Evolutionary conservation across 495 filamentous ascomycete genomes (phyloP), one percentile per base, ranked within the genome.

Genomic region (Xylaria acuta): DNA sequence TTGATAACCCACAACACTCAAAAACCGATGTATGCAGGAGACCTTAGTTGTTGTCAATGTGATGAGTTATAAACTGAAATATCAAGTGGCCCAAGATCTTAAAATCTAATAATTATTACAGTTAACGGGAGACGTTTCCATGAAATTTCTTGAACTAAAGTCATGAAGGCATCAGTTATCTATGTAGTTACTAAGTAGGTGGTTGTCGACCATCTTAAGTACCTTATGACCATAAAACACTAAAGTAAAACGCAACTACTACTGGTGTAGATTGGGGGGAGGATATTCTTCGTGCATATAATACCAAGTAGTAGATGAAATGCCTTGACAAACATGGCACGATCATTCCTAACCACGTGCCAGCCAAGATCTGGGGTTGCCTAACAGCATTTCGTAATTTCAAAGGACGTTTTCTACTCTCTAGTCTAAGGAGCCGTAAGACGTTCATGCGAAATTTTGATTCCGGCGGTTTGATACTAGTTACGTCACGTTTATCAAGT

Each of bases 361-460:
- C 3, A 40, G 59, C 59, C 59, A 63, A 63, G 38, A 43, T 63
- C 59, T 25, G 59, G 59, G 59, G 59, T 63, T 63, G 34, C 59
- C 12, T 22, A 43, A 60, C 6, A 22, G 11, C 34, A 22, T 18
- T 30, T 32, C 4, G 53, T 16, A 56, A 32, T 20, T 16, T 56
- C 53, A 56, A 32, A 18, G 32, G 27, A 18, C 1, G 53, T 18
- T 51, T 56, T 25, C 22, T 14, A 32, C 53, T 30, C 25, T 27
- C 27, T 18, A 16, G 51, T 30, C 22, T 30, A 6, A 54, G 51
- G 9, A 18, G 27, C 27, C 3, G 14, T 56, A 0, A 25, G 53
- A 32, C 27, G 27, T 32, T 38, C 9, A n/a, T 36, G 20, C 20
- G 18, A 38, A 38, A 38, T 11, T 60, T 34, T 60, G 58, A 32